Evolutionary conservation across 1,284 basidiomycete species (phyloP).

Genomic region (Takashimella tepidaria): DNA sequence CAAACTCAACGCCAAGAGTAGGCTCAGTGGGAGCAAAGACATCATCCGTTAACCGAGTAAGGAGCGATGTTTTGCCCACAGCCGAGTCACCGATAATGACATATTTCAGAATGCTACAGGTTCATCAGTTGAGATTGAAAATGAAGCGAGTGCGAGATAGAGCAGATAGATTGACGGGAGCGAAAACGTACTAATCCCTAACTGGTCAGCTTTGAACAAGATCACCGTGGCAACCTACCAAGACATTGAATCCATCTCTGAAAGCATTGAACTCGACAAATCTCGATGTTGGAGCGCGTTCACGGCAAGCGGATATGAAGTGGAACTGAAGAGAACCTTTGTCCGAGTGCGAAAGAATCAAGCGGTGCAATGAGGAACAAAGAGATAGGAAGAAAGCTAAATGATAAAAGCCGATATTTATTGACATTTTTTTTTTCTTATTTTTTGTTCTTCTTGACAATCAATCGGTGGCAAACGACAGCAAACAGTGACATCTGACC

Average conservation of each 20-base stretch:
- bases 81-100: conserved; percentile 43
- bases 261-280: neutral
- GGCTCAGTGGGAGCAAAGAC: conserved; percentile 36
- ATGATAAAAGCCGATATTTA: too few relatives aligned
- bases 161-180: neutral
- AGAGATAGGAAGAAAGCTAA: too few relatives aligned
- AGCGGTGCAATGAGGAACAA: too few relatives aligned
- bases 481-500: too few relatives aligned
- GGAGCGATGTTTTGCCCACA: conserved; percentile 41
- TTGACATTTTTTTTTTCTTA: too few relatives aligned
- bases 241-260: conserved; percentile 23
- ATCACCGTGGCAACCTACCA: conserved; percentile 8
- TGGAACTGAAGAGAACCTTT: too few relatives aligned
- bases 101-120: conserved; percentile 42
- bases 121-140: too few relatives aligned
- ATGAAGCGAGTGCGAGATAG: neutral
- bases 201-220: conserved; percentile 4
- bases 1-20: conserved; percentile 45
- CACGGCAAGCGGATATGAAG: too few relatives aligned
- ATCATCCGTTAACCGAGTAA: conserved; percentile 40
- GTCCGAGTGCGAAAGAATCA: too few relatives aligned
- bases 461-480: too few relatives aligned
- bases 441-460: too few relatives aligned
- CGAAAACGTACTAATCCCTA: conserved; percentile 29
- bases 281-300: too few relatives aligned